Base-by-base conservation (phyloP, 768 basidiomycete species). In the Psilocybe subaeruginosa region DNA sequence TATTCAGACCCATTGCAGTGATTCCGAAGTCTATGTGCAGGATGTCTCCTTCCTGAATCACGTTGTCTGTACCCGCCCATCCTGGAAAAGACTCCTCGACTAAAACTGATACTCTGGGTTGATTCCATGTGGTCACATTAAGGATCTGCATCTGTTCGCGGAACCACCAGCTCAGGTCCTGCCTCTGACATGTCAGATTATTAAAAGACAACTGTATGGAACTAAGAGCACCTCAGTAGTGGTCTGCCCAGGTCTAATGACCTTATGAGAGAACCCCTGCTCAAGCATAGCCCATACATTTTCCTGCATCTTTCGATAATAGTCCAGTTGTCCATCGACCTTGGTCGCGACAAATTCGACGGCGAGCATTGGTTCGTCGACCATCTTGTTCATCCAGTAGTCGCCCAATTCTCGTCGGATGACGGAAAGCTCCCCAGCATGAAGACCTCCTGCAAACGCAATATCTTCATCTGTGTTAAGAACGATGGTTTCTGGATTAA, bases 81-180 rank as follows among this genome's bases (percentile, higher is more conserved):
- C 78, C 74, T 54, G 83, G 76, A 70, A 75, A 74, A 14, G 78
- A 74, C 57, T 76, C 71, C 64, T 80, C 70, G 7, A 69, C 72
- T 53, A 82, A 68, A 30, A 80, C 78, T 46, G 79, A 80, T 6
- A 84, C 76, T n/a, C 82, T 73, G 4, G 83, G 82, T 54, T 83
- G 82, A 65, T 80, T 81, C 83, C 83, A 85, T 14, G 82, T 85
- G 12, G 77, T 75, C 17, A 80, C 73, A 64, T 81, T 80, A 17
- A 73, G 71, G 23, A 65, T 66, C 47, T 78, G 80, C 78, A 84
- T 84, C 64, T 79, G 78, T 60, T 82, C 82, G 35, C 81, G 74
- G 68, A 82, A 84, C 80, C 80, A 83, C 83, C 83, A 85, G 57
- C 77, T 76, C 16, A 85, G 65, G 64, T 85, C 83, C 80, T 82